Evolutionary conservation across 371 early-diverging fungal genomes (phyloP).

Genomic region (Dichotomocladium elegans): DNA sequence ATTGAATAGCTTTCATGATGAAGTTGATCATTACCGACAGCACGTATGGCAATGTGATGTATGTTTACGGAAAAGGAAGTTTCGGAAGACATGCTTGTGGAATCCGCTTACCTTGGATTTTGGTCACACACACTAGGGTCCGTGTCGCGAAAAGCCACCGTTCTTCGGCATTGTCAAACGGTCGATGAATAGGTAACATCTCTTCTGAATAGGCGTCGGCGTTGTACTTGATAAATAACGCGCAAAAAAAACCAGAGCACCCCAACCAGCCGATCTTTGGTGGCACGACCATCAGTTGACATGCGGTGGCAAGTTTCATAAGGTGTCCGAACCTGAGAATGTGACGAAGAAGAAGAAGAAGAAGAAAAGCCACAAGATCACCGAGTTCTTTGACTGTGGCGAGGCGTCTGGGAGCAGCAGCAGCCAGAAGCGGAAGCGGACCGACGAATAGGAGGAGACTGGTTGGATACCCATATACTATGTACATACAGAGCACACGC

Average conservation of each 20-base stretch:
- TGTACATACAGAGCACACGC: too few relatives aligned
- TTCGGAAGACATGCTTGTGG: neutral
- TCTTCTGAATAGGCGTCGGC: neutral
- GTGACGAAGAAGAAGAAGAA: neutral
- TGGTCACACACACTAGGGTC: constrained; percentile 25
- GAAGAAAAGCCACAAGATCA: neutral
- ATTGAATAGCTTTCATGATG: constrained; percentile 50
- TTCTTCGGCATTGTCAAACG: constrained; percentile 60
- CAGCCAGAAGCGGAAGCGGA: too few relatives aligned
- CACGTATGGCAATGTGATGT: constrained; percentile 68
- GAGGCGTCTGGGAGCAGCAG: too few relatives aligned
- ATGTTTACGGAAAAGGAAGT: too few relatives aligned
- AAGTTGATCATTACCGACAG: constrained; percentile 56
- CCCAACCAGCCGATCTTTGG: neutral
- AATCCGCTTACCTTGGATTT: neutral
- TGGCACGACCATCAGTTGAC: neutral
- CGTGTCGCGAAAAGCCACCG: constrained; percentile 54
- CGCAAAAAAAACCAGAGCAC: neutral
- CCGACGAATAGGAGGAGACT: too few relatives aligned
- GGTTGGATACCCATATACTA: too few relatives aligned
- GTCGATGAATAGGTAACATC: constrained; percentile 68
- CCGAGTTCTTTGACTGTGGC: constrained; percentile 2
- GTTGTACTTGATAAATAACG: neutral
- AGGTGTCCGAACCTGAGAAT: neutral
- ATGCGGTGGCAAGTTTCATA: neutral